phyloP scores from a whole-genome alignment of 2,329 filamentous ascomycete genomes.

The Pochonia chlamydosporia region DNA sequence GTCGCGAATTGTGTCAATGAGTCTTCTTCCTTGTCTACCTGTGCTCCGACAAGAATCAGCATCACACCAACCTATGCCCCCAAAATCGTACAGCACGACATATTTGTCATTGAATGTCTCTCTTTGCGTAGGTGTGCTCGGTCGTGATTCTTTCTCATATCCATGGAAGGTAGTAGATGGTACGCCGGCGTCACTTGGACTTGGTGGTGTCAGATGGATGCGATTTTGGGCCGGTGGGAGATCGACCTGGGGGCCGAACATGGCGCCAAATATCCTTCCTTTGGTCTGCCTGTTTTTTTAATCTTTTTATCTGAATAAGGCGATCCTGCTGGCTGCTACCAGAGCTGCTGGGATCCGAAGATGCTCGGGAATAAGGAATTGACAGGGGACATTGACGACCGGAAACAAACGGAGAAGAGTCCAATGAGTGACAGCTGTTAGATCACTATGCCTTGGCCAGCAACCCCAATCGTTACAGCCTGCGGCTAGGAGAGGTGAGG shows the following conservation, averaged over 20 bases:
- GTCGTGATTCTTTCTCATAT: neutral
- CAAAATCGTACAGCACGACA: slow-evolving; percentile 33
- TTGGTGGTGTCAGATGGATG: neutral
- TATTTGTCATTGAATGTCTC: slow-evolving; percentile 21
- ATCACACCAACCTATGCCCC: slow-evolving; percentile 21
- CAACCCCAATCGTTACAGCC: too few relatives aligned
- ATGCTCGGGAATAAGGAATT: neutral
- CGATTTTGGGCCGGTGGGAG: neutral
- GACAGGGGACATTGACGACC: too few relatives aligned
- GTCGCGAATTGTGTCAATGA: slow-evolving; percentile 1
- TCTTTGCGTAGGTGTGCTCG: neutral
- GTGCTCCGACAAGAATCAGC: neutral
- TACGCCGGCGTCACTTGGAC: neutral
- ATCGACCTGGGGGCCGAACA: neutral
- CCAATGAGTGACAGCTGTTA: too few relatives aligned
- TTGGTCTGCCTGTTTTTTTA: too few relatives aligned
- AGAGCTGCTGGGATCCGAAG: neutral
- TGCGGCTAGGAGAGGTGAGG: too few relatives aligned
- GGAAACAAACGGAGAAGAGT: too few relatives aligned
- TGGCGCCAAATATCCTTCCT: too few relatives aligned
- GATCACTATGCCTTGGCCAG: too few relatives aligned
- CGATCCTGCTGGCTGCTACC: neutral
- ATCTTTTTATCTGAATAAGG: too few relatives aligned
- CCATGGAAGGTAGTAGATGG: neutral
- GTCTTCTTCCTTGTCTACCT: neutral